Percentiles rank a stretch among this genome's conserved stretches.
phyloP scores from a whole-genome alignment of 1,139 yeast species.

The Blastobotrys persicus region DNA sequence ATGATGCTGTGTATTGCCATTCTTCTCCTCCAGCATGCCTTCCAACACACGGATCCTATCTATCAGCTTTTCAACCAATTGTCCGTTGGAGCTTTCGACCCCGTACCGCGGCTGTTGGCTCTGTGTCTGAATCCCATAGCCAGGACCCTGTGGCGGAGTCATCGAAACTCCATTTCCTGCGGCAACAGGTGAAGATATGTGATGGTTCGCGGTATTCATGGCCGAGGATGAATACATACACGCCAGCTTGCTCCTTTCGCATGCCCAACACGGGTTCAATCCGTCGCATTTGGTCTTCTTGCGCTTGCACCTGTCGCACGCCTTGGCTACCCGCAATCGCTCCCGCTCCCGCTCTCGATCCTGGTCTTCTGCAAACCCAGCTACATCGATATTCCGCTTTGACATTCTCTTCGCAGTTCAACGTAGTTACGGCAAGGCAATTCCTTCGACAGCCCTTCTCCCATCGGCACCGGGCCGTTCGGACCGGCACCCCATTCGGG shows the following conservation, averaged over 20 bases:
- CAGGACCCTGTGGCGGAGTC: neutral
- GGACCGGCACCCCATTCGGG: neutral
- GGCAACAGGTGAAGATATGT: neutral
- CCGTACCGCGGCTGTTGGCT: neutral
- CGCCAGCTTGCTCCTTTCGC: slow-evolving; percentile 45
- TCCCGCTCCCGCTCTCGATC: slow-evolving; percentile 15
- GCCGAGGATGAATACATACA: slow-evolving; percentile 38
- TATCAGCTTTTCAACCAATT: slow-evolving; percentile 5
- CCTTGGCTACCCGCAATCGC: slow-evolving; percentile 46
- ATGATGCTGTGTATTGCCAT: neutral
- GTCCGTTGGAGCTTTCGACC: neutral
- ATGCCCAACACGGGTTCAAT: slow-evolving; percentile 51
- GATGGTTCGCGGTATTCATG: neutral
- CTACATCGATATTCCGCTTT: neutral
- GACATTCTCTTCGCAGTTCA: neutral
- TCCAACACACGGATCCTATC: slow-evolving; percentile 13
- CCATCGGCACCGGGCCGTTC: neutral
- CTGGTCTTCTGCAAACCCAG: slow-evolving; percentile 1
- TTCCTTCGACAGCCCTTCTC: neutral
- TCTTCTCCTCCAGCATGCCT: slow-evolving; percentile 6
- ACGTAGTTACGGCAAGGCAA: neutral
- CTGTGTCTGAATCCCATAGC: neutral
- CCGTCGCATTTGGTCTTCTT: slow-evolving; percentile 67
- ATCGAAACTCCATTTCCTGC: neutral
- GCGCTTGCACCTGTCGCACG: slow-evolving; percentile 59